These are phyloP conservation scores for Cyclocybe cylindracea DNA, from an alignment of 768 basidiomycete genomes.

Conservation along the genomic window DNA sequence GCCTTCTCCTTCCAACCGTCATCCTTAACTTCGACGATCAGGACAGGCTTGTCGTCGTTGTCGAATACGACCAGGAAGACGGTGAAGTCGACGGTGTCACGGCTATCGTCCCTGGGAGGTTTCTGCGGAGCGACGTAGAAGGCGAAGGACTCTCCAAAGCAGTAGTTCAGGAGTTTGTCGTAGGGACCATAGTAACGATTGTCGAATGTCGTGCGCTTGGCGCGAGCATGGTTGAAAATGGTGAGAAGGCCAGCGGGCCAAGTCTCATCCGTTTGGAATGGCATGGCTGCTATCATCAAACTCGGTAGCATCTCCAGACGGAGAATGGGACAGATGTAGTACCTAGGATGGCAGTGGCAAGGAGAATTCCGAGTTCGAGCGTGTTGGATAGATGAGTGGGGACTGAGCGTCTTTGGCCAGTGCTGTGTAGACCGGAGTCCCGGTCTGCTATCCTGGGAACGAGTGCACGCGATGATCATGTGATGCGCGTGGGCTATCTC, in stretches of 20 bases:
- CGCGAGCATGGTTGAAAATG: slow-evolving; percentile 4
- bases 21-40: slow-evolving; percentile 12
- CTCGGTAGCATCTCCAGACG: too few species aligned
- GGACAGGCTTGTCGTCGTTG: slow-evolving; percentile 2
- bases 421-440: too few species aligned
- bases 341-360: too few species aligned
- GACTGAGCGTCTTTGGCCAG: too few species aligned
- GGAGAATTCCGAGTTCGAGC: too few species aligned
- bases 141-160: slow-evolving; percentile 9
- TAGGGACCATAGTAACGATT: slow-evolving; percentile 17
- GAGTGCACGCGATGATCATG: too few species aligned
- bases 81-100: slow-evolving; percentile 7
- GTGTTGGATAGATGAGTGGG: too few species aligned
- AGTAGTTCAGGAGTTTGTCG: slow-evolving; percentile 14
- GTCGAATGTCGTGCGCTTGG: slow-evolving; percentile 2
- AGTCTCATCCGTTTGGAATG: slow-evolving; percentile 7
- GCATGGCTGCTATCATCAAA: slow-evolving; percentile 5
- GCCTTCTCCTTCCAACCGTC: slow-evolving; percentile 6
- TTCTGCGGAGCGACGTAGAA: slow-evolving; percentile 14
- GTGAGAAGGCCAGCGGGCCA: slow-evolving; percentile 9
- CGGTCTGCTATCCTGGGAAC: too few species aligned
- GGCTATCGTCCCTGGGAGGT: neutral
- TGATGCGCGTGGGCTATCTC: too few species aligned
- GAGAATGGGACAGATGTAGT: too few species aligned
- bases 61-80: slow-evolving; percentile 15